Conservation (phyloP, 1,284 basidiomycete genomes). For the Quambalaria eucalypti region DNA sequence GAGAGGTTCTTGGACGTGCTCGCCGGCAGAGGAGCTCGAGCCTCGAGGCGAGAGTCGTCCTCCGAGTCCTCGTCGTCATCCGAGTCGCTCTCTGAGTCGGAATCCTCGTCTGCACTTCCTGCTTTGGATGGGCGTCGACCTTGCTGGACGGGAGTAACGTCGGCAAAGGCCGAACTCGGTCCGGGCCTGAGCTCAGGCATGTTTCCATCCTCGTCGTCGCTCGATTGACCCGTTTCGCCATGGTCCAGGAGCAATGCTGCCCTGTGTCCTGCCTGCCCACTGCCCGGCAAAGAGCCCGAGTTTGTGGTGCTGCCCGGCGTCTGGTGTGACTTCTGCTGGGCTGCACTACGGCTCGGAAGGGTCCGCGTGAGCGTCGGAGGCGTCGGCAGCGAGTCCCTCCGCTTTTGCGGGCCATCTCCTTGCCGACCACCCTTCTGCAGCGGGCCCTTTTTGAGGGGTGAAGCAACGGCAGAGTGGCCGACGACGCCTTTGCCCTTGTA, state of each 20-base stretch:
- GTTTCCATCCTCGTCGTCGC: neutral
- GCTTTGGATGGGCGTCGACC: too few species aligned
- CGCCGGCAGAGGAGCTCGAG: neutral
- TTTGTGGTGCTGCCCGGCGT: neutral
- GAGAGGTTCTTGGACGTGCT: slow-evolving; percentile 1
- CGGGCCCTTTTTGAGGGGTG: slow-evolving; percentile 20
- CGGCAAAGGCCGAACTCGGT: too few species aligned
- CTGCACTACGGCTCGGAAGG: neutral
- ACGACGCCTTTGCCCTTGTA: neutral
- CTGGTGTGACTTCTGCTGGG: neutral
- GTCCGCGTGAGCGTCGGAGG: slow-evolving; percentile 38
- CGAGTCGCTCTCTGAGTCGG: neutral
- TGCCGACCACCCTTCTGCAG: slow-evolving; percentile 9
- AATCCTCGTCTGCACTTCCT: neutral
- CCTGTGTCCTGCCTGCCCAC: neutral
- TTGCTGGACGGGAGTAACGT: too few species aligned
- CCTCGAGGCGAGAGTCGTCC: neutral
- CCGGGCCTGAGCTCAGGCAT: too few species aligned
- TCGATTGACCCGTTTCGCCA: slow-evolving; percentile 26
- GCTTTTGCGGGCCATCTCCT: slow-evolving; percentile 8
- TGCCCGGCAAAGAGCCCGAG: neutral
- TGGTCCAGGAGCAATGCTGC: slow-evolving; percentile 31
- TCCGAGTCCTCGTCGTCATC: slow-evolving; percentile 4
- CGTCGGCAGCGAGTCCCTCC: slow-evolving; percentile 38
- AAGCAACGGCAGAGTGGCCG: slow-evolving; percentile 4